Base-by-base conservation (phyloP, 2,329 filamentous ascomycete species). In the Fonsecaea nubica region DNA sequence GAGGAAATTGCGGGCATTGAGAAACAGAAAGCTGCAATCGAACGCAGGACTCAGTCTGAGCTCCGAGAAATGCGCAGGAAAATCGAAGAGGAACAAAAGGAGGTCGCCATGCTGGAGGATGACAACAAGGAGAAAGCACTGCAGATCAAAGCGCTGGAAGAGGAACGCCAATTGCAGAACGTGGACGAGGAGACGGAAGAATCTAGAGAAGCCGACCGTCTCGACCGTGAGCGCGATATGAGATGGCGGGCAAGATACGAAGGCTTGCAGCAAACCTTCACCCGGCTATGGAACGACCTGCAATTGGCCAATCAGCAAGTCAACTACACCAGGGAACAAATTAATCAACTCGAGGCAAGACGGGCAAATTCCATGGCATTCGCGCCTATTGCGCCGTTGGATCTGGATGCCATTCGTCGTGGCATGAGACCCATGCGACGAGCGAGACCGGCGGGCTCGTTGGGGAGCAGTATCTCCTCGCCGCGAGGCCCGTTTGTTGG, bases 111-210 rank as follows among this genome's bases (percentile, higher is more conserved):
- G 6, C 78, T 89, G 45, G 87, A 90, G 64, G 87, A 89, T 50
- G 84, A 86, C 61, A 85, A 89, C 56, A 84, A 85, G 67, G 83
- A 87, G 69, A 88, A 85, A 70, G 86, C 85, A 30, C 81, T 80
- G 2, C 83, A 86, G 56, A 85, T 89, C 76, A 88, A 89, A 77
- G 81, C 83, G 42, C 78, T 89, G 6, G 87, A 90, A 73, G 84
- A 87, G 65, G 83, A 87, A 74, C 77, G 84, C 66, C 83, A 86
- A 73, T 80, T 80, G 42, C 74, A 80, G 42, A 80, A 82, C 18
- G 78, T 69, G n/a, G 73, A 77, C n/a, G 79, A 78, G 25, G 81
- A 82, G 60, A 83, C 76, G 30, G 81, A 84, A 54, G 81, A 86
- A 71, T 82, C 82, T 57, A 80, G 80, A 64, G 81, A 85, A 62